Evolutionary conservation across 2,329 filamentous ascomycete species (phyloP).

Genomic region (Phialocephala sp.): DNA sequence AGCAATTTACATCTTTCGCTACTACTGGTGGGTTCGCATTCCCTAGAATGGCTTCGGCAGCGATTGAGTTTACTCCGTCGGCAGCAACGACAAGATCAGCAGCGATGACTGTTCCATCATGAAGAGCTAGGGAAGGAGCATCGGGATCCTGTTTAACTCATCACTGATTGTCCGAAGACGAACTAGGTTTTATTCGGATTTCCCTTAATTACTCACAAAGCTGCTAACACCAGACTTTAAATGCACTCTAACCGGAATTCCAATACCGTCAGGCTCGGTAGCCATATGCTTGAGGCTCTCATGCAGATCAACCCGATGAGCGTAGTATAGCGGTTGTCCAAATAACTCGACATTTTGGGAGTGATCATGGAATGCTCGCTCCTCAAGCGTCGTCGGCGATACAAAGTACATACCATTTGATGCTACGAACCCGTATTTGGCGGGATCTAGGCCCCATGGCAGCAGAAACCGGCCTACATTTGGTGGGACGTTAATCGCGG

Average conservation of each 20-base stretch:
- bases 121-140: conserved; percentile 35
- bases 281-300: conserved; percentile 45
- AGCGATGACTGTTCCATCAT: conserved; percentile 39
- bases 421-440: conserved; percentile 33
- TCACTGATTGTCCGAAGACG: not conserved
- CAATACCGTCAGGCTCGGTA: conserved; percentile 32
- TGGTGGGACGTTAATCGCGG: conserved; percentile 48
- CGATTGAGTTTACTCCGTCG: conserved; percentile 43
- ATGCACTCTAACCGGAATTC: conserved; percentile 36
- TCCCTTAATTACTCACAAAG: conserved; percentile 34
- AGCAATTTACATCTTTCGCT: conserved; percentile 25
- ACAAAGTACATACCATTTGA: conserved; percentile 27
- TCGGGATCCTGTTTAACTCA: not conserved
- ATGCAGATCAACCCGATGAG: conserved; percentile 51
- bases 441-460: conserved; percentile 45
- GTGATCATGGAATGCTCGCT: conserved; percentile 1
- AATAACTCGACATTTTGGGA: conserved; percentile 8
- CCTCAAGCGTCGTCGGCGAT: conserved; percentile 16
- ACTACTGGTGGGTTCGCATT: conserved; percentile 10
- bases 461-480: conserved; percentile 46
- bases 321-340: conserved; percentile 30
- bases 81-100: conserved; percentile 47
- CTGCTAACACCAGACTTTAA: conserved; percentile 30
- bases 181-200: not conserved
- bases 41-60: conserved; percentile 22